Percentiles rank a stretch among this genome's conserved stretches.
phyloP scores from a whole-genome alignment of 2,329 filamentous ascomycete genomes.

The Stagonosporopsis chrysanthemi region DNA sequence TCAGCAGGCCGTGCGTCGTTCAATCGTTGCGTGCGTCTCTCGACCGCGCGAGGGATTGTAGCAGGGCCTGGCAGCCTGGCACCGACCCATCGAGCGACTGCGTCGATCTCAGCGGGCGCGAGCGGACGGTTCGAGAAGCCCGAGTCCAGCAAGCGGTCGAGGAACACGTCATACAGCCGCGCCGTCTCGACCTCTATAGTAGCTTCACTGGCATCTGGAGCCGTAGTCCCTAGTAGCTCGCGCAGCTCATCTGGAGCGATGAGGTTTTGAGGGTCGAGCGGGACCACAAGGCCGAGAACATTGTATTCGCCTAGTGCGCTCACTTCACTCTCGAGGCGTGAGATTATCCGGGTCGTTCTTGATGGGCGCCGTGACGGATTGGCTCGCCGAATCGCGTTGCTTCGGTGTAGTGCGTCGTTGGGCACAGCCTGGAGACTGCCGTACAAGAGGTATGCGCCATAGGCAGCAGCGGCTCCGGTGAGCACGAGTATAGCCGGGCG shows the following conservation, averaged over 20 bases:
- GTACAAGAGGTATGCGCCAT: constrained; percentile 67
- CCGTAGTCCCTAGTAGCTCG: constrained; percentile 26
- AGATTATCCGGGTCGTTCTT: constrained; percentile 24
- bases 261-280: constrained; percentile 34
- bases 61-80: constrained; percentile 24
- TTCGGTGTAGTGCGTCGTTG: constrained; percentile 62
- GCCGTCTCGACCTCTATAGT: constrained; percentile 30
- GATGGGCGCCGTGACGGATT: constrained; percentile 46
- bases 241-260: constrained; percentile 32
- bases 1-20: constrained; percentile 9
- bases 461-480: constrained; percentile 64
- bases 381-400: constrained; percentile 70
- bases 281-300: constrained; percentile 34
- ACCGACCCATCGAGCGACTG: constrained; percentile 29
- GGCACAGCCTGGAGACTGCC: constrained; percentile 44
- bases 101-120: constrained; percentile 28
- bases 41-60: constrained; percentile 29
- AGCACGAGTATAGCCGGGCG: constrained; percentile 62
- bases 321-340: constrained; percentile 30
- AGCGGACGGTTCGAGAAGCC: constrained; percentile 32
- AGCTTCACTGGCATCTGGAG: constrained; percentile 31
- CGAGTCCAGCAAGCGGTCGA: constrained; percentile 38
- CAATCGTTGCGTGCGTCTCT: constrained; percentile 32
- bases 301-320: constrained; percentile 36
- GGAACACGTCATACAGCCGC: constrained; percentile 41